Evolutionary conservation across 139 green algal species (phyloP), one percentile per base, ranked within the genome.

Genomic region (Chlorella sp.): DNA sequence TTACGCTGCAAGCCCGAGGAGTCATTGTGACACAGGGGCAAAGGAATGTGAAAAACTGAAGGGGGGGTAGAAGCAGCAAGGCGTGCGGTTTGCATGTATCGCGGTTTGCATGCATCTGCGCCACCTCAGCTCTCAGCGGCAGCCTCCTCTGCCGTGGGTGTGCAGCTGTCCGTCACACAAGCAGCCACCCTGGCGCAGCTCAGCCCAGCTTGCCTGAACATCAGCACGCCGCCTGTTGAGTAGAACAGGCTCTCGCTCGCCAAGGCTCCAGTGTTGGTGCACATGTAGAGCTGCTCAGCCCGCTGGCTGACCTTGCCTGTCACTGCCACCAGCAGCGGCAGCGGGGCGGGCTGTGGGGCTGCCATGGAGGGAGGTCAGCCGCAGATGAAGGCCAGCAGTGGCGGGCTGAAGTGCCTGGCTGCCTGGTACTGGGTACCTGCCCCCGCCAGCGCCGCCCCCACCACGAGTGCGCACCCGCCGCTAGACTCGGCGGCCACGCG

Each of bases 181-280:
- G 48, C 48, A 57, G 48, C 7, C 48, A 57, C 48, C 5, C 48
- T 9, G 22, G 64, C 64, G 16, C 22, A 71, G 64, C 64, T 9
- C 64, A 26, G 64, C 64, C 24, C 0, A 48, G 48, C 77, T 28
- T 53, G 69, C 82, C 82, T 75, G 57, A 76, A 86, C 57, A 86
- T 60, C 57, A 86, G 57, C 3, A 5, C 57, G 4, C 82, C 82
- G 15, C 53, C 60, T 1, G 57, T 7, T 9, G 57, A 66, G 32
- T 57, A 53, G 57, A 86, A 86, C n/a, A 86, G 34, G n/a, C 57
- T 60, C n/a, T 86, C 82, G 60, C 60, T 86, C 32, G 39, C 37
- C n/a, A 12, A 30, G 18, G 18, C 19, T 7, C 15, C 22, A 12
- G 75, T 18, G 57, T 76, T 77, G 15, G 82, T 86, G 60, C 19